These are phyloP conservation scores for Tolypocladium tropicale DNA, from an alignment of 2,329 filamentous ascomycete genomes.

Conservation along the genomic window DNA sequence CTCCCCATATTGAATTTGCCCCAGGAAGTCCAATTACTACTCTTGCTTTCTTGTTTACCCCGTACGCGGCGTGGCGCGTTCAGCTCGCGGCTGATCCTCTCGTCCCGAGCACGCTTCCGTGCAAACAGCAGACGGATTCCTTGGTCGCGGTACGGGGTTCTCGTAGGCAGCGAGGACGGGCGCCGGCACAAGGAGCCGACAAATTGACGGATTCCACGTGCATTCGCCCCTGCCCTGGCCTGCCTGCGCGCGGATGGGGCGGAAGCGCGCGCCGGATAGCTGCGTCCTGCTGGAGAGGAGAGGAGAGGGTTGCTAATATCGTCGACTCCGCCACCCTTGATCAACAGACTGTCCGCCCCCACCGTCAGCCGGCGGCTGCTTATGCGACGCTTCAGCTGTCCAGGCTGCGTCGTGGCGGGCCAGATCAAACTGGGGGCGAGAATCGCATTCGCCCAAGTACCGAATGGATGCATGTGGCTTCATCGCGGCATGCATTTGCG, in stretches of 20 bases:
- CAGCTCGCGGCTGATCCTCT: no score
- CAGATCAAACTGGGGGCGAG: background rate
- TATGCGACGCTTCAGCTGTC: background rate
- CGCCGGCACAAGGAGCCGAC: background rate
- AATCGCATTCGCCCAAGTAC: background rate
- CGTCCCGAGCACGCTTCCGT: no score
- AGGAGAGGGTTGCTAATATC: background rate
- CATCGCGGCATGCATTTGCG: background rate
- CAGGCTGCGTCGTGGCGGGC: background rate
- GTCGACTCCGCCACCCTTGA: background rate
- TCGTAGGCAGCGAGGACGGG: background rate
- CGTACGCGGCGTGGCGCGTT: no score
- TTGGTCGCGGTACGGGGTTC: no score
- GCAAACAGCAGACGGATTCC: no score
- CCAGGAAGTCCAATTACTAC: no score
- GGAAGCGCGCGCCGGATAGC: background rate
- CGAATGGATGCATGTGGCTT: background rate
- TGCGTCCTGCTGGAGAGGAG: background rate
- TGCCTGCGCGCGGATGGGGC: background rate
- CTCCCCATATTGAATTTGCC: background rate
- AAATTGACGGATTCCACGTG: background rate
- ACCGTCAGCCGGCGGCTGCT: background rate
- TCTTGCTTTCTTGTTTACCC: no score
- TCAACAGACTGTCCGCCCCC: background rate
- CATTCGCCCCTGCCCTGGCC: background rate